phyloP scores from a whole-genome alignment of 1,284 basidiomycete species.

The Volvariella surrecta region DNA sequence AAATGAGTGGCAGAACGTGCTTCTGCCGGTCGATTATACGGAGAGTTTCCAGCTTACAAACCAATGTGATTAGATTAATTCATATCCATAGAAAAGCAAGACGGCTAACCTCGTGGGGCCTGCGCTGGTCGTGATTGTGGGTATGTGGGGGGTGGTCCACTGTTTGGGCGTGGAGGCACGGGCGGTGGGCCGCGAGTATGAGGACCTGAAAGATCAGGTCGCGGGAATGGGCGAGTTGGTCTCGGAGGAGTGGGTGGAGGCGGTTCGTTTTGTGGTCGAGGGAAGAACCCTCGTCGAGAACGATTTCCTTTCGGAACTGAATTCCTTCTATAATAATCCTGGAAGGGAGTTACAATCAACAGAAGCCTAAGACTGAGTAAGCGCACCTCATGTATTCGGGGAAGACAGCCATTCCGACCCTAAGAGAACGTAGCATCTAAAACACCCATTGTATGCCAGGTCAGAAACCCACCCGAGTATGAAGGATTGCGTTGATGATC shows the following conservation, averaged over 20 bases:
- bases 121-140: slow-evolving; percentile 11
- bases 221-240: slow-evolving; percentile 25
- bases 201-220: slow-evolving; percentile 30
- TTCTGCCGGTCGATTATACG: not conserved
- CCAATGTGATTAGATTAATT: too few species aligned
- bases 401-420: slow-evolving; percentile 48
- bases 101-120: slow-evolving; percentile 4
- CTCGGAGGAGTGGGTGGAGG: slow-evolving; percentile 20
- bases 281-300: slow-evolving; percentile 46
- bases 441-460: not conserved
- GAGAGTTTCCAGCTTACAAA: slow-evolving; percentile 2
- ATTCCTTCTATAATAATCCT: slow-evolving; percentile 54
- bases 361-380: not conserved
- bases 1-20: too few species aligned
- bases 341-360: slow-evolving; percentile 10
- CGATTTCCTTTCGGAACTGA: slow-evolving; percentile 49
- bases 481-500: slow-evolving; percentile 53
- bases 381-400: slow-evolving; percentile 43
- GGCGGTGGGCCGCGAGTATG: slow-evolving; percentile 22
- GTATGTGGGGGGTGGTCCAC: slow-evolving; percentile 12
- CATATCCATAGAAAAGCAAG: too few species aligned
- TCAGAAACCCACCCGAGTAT: slow-evolving; percentile 39
- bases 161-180: slow-evolving; percentile 21
- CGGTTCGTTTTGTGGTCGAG: slow-evolving; percentile 25
- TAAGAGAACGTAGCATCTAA: slow-evolving; percentile 12